Evolutionary conservation across 1,284 basidiomycete genomes (phyloP).

Genomic region (Tilletia horrida): DNA sequence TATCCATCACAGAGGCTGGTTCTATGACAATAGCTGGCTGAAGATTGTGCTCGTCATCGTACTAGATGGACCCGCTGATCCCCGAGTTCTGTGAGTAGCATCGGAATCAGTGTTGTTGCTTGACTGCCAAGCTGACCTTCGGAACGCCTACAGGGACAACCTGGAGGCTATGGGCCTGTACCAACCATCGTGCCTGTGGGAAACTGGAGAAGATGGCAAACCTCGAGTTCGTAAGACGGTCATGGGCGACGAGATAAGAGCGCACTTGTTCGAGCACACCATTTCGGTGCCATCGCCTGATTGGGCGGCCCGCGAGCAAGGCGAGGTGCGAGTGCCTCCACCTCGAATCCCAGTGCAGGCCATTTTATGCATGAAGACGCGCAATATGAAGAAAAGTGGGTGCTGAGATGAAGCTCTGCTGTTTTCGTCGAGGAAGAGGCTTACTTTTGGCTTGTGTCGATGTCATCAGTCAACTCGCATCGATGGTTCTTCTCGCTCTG

Average conservation of each 20-base stretch:
- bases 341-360: constrained; percentile 19
- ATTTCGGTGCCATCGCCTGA: constrained; percentile 19
- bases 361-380: constrained; percentile 19
- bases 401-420: background rate
- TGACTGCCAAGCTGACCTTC: background rate
- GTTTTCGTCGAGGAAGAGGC: background rate
- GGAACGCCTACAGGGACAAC: constrained; percentile 20
- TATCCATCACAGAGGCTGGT: constrained; percentile 6
- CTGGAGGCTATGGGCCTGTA: constrained; percentile 23
- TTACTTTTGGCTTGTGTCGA: background rate
- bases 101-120: background rate
- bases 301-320: constrained; percentile 16
- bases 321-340: constrained; percentile 9
- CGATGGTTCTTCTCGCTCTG: constrained; percentile 22
- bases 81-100: constrained; percentile 18
- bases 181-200: constrained; percentile 17
- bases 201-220: constrained; percentile 38
- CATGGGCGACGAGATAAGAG: constrained; percentile 17
- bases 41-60: constrained; percentile 21
- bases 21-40: constrained; percentile 17
- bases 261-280: constrained; percentile 21
- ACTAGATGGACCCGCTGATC: constrained; percentile 19
- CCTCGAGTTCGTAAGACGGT: constrained; percentile 30
- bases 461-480: constrained; percentile 21
- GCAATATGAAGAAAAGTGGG: constrained; percentile 21